These are phyloP conservation scores for Aureobasidium sp. DNA, from an alignment of 2,329 filamentous ascomycete species.

Conservation along the genomic window DNA sequence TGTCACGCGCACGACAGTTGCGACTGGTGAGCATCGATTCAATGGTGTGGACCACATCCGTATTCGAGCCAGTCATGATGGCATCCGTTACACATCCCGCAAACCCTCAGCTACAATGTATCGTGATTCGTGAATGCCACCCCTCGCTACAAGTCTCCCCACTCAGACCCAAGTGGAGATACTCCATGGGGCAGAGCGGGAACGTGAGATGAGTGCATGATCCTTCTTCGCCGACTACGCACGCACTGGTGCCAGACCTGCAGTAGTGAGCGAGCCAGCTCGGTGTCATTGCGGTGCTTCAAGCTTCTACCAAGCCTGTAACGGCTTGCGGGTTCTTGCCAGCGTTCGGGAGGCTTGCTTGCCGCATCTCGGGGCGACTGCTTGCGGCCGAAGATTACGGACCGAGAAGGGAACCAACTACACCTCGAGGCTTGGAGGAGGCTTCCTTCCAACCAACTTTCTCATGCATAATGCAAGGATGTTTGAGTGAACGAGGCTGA, in stretches of 20 bases:
- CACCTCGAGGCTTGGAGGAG: background rate
- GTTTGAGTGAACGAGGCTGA: background rate
- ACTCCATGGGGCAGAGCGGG: background rate
- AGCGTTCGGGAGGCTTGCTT: slow-evolving; percentile 10
- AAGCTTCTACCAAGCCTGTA: slow-evolving; percentile 9
- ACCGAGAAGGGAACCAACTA: background rate
- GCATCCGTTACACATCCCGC: background rate
- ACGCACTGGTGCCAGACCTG: background rate
- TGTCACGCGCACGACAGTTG: background rate
- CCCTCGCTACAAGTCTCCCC: background rate
- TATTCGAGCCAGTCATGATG: background rate
- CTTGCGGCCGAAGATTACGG: background rate
- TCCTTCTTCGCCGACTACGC: background rate
- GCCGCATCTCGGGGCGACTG: background rate
- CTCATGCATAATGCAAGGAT: background rate
- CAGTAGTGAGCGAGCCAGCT: background rate
- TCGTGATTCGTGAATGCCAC: background rate
- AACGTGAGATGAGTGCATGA: background rate
- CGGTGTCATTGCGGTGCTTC: slow-evolving; percentile 9
- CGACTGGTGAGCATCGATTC: background rate
- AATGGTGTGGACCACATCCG: background rate
- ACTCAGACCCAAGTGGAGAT: background rate
- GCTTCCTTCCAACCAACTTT: background rate
- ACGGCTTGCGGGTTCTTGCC: background rate
- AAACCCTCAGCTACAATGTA: background rate